Base-by-base conservation (phyloP, 2,329 filamentous ascomycete genomes). In the Penicillium sp. region DNA sequence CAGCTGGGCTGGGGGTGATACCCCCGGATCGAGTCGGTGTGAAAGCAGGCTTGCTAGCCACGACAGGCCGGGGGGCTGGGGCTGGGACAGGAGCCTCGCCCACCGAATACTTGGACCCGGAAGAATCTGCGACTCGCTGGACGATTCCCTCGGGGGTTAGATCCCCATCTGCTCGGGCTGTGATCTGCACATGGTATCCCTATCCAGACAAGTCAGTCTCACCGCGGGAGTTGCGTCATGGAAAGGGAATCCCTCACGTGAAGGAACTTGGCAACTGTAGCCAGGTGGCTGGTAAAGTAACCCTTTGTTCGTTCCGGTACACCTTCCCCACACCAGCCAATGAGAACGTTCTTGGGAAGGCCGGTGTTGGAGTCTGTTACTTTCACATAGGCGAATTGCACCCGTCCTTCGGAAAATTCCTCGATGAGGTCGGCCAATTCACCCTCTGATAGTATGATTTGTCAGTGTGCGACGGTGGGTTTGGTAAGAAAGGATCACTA, bases 261-360 rank as follows among this genome's bases (percentile, higher is more conserved):
- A 40, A 99, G 84, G 65, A 97, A 82, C 77, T 96, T 97, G 60
- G 92, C 87, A 37, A 97, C 92, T 46, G 91, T 88, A 58, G 89
- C 87, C 46, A 94, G 80, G 76, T 99, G 93, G 77, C 92, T 97
- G 64, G 91, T 96, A 73, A 99, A 99, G 78, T 97, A 97, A 63
- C 94, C 94, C 78, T 97, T 99, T 59, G 93, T 97, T 68, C 93
- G 84, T 78, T 99, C 94, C n/a, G 94, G 94, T 16, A 99, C 94
- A 66, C 94, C 94, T 71, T 95, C 93, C 64, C 94, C 94, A 74
- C 94, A 99, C 89, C 94, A 99, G 64, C 89, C 92, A 72, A 99
- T 91, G 64, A 99, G 82, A 57, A 96, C 90, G 72, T 87, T 89
- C 80, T 99, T 99, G 48, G 93, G 92, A 16, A 99, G 84, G 22